Evolutionary conservation across 192 early-diverging fungal species (phyloP).

Genomic region (Rhizophagus prolifer): DNA sequence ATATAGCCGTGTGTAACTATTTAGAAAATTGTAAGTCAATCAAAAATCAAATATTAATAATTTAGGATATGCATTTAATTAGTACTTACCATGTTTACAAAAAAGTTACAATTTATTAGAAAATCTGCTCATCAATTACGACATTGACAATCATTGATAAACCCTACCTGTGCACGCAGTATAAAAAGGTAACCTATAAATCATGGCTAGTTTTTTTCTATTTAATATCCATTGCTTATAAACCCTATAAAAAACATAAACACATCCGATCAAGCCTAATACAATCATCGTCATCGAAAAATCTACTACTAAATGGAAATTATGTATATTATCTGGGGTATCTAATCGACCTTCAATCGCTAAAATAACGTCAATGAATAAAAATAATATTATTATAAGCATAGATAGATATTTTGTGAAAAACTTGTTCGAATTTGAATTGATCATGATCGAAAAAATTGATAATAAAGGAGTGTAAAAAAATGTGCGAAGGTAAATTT

Average conservation of each 20-base stretch:
- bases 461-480: no score
- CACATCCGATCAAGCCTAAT: neutral
- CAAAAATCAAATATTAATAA: neutral
- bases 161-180: neutral
- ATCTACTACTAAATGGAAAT: neutral
- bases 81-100: slow-evolving; percentile 2
- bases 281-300: neutral
- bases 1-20: neutral
- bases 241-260: neutral
- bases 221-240: neutral
- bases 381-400: no score
- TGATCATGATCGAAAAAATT: no score
- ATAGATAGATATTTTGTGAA: no score
- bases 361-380: no score
- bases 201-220: neutral
- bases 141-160: no score
- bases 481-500: no score
- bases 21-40: neutral
- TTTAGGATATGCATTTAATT: neutral
- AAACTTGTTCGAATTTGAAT: no score
- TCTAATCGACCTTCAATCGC: neutral
- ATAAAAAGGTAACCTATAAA: slow-evolving; percentile 6
- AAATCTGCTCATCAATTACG: no score
- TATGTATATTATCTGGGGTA: neutral
- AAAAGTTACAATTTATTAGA: neutral